These are phyloP conservation scores for Fusarium xyrophilum DNA, from an alignment of 2,329 filamentous ascomycete species.

Conservation along the genomic window DNA sequence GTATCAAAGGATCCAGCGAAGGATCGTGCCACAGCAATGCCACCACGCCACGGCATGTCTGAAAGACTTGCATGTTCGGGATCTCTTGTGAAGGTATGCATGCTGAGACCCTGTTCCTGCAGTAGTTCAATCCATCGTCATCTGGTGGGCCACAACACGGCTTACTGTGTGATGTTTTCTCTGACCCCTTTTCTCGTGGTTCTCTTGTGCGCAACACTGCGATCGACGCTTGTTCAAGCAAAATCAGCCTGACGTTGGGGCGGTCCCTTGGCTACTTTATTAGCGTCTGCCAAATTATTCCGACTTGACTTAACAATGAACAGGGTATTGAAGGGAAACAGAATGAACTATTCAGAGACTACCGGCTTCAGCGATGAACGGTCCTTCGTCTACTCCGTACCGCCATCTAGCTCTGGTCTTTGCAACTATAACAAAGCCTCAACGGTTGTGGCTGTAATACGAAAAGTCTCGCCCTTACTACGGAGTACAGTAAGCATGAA, in stretches of 20 bases:
- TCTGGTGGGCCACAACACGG: constrained; percentile 31
- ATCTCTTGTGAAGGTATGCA: constrained; percentile 25
- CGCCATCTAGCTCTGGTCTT: background rate
- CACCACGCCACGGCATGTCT: constrained; percentile 26
- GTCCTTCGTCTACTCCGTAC: background rate
- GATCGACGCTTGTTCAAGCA: constrained; percentile 22
- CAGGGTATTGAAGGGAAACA: background rate
- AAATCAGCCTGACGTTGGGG: constrained; percentile 9
- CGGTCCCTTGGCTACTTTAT: constrained; percentile 21
- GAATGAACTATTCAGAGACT: constrained; percentile 14
- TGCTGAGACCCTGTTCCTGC: constrained; percentile 40
- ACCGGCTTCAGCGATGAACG: constrained; percentile 1
- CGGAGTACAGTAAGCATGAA: background rate
- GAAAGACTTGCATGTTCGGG: constrained; percentile 13
- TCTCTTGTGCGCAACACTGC: constrained; percentile 1
- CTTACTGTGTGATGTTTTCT: constrained; percentile 16
- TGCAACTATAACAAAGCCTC: constrained; percentile 23
- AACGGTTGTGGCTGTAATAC: constrained; percentile 27
- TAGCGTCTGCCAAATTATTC: constrained; percentile 9
- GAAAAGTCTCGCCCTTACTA: constrained; percentile 20
- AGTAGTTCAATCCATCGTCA: constrained; percentile 40
- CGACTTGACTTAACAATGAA: constrained; percentile 1
- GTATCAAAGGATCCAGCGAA: constrained; percentile 19
- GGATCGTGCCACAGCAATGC: constrained; percentile 26
- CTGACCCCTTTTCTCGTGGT: constrained; percentile 21